A percentile compares a stretch with the other conserved stretches of the same genome.
Evolutionary conservation across 805 yeast genomes (phyloP).

Genomic region (Starmerella bacillaris): DNA sequence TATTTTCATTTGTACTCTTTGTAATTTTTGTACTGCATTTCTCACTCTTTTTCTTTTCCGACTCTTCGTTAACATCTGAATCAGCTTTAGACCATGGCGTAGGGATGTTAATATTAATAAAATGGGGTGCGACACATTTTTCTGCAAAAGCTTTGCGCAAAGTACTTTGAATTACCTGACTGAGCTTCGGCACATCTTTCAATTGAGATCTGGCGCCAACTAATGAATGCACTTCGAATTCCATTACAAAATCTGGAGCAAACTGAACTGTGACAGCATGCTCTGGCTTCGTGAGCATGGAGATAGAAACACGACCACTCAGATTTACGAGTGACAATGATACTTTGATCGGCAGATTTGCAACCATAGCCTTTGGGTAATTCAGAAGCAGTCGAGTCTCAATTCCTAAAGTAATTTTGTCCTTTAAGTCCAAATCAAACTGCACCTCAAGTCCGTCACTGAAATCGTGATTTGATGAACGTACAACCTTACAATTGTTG

Average conservation of each 20-base stretch:
- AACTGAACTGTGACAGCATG: slow-evolving; percentile 78
- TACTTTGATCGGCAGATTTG: slow-evolving; percentile 68
- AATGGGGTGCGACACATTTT: slow-evolving; percentile 84
- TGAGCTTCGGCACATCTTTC: slow-evolving; percentile 82
- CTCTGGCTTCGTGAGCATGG: slow-evolving; percentile 23
- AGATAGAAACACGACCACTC: slow-evolving; percentile 74
- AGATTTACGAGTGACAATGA: slow-evolving; percentile 80
- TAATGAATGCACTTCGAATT: slow-evolving; percentile 70
- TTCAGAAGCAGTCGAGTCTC: slow-evolving; percentile 60
- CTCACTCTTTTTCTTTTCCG: too few relatives aligned
- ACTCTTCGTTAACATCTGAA: too few relatives aligned
- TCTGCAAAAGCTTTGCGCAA: slow-evolving; percentile 81
- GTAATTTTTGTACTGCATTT: too few relatives aligned
- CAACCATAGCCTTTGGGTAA: slow-evolving; percentile 66
- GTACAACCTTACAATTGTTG: slow-evolving; percentile 67
- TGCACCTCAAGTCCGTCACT: slow-evolving; percentile 44
- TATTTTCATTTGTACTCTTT: too few relatives aligned
- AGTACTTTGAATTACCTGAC: slow-evolving; percentile 64
- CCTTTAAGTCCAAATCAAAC: slow-evolving; percentile 73
- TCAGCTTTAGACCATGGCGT: too few relatives aligned
- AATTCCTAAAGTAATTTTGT: slow-evolving; percentile 62
- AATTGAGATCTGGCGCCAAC: slow-evolving; percentile 86
- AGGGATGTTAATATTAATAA: slow-evolving; percentile 69
- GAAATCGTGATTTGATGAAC: slow-evolving; percentile 12
- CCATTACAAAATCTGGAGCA: slow-evolving; percentile 77